These are phyloP conservation scores for Coffea humblotiana DNA, from an alignment of 305 asterid species.

Conservation along the genomic window DNA sequence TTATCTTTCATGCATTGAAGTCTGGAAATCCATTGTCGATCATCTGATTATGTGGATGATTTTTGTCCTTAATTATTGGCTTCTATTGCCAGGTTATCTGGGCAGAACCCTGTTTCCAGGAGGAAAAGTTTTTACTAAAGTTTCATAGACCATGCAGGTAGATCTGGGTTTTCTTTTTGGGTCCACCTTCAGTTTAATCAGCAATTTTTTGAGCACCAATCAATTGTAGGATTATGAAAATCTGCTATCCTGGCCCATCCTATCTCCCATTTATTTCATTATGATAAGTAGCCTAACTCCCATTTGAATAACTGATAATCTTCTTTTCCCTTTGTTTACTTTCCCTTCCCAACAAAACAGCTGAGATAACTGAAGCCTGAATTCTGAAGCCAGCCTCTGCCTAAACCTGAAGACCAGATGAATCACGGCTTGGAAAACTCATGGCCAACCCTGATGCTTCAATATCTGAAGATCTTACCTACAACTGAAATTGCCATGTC, in stretches of 20 bases:
- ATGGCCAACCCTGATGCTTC: conserved; percentile 88
- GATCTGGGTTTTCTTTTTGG: conserved; percentile 34
- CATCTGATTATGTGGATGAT: background rate
- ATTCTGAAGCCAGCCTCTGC: conserved; percentile 91
- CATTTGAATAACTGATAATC: conserved; percentile 54
- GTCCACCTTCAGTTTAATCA: conserved; percentile 19
- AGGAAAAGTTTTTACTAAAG: conserved; percentile 82
- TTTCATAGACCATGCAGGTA: conserved; percentile 60
- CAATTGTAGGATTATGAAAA: conserved; percentile 35
- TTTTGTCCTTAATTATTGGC: conserved; percentile 37
- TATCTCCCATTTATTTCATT: conserved; percentile 21
- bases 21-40: background rate
- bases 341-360: conserved; percentile 70
- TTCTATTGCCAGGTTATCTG: conserved; percentile 68
- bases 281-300: conserved; percentile 25
- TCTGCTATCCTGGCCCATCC: conserved; percentile 48
- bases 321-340: conserved; percentile 71
- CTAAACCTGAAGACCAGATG: conserved; percentile 97
- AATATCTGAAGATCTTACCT: conserved; percentile 68
- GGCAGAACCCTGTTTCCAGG: conserved; percentile 76
- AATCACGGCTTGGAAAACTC: conserved; percentile 57
- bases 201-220: conserved; percentile 23
- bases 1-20: background rate
- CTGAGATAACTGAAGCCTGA: conserved; percentile 88
- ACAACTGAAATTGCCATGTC: conserved; percentile 64